Conservation (phyloP, 2,329 filamentous ascomycete genomes). For the Pseudopithomyces maydicus region DNA sequence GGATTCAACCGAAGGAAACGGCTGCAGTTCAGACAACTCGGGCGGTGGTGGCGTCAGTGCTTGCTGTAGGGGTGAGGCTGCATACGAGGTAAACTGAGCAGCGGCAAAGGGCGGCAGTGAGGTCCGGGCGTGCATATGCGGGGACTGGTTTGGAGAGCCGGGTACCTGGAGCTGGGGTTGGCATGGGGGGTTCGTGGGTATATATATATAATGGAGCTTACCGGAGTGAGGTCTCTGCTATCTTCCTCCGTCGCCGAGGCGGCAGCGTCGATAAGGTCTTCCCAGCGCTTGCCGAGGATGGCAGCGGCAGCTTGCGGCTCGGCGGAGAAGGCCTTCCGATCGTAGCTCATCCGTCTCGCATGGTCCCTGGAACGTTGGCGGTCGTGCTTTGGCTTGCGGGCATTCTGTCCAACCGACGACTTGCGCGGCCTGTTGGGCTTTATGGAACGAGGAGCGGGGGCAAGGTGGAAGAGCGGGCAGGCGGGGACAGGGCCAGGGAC, state of each 20-base stretch:
- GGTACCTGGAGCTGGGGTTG: slow-evolving; percentile 46
- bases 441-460: slow-evolving; percentile 79
- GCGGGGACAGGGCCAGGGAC: slow-evolving; percentile 79
- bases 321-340: slow-evolving; percentile 82
- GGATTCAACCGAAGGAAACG: slow-evolving; percentile 89
- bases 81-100: slow-evolving; percentile 68
- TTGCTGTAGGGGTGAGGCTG: slow-evolving; percentile 89
- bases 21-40: slow-evolving; percentile 59
- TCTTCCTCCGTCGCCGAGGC: slow-evolving; percentile 93
- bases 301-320: slow-evolving; percentile 78
- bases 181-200: slow-evolving; percentile 13
- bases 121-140: slow-evolving; percentile 59
- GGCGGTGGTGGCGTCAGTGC: slow-evolving; percentile 79
- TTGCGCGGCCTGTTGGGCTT: slow-evolving; percentile 78
- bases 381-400: slow-evolving; percentile 77
- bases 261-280: slow-evolving; percentile 92
- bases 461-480: slow-evolving; percentile 84
- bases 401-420: slow-evolving; percentile 81
- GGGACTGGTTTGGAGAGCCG: slow-evolving; percentile 56
- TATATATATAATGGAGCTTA: slow-evolving; percentile 56
- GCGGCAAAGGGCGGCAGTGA: slow-evolving; percentile 64
- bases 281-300: slow-evolving; percentile 86
- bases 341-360: slow-evolving; percentile 72
- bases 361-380: slow-evolving; percentile 78
- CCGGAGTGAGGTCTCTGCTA: slow-evolving; percentile 82